Base-by-base conservation (phyloP, 805 yeast species). In the Pichia scutulata region DNA sequence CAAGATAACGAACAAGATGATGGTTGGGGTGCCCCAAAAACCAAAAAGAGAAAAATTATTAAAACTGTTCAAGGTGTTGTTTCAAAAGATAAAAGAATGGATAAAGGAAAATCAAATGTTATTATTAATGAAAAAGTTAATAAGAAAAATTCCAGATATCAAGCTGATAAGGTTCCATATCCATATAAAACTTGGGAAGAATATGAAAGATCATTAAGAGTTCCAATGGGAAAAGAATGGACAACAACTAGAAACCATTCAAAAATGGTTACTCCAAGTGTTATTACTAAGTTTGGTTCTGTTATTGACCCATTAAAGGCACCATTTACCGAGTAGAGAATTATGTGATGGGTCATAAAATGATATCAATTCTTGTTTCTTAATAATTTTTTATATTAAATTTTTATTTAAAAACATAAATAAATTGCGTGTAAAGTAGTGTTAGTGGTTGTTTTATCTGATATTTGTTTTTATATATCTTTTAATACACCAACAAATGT, bases 171-270 rank as follows among this genome's bases (percentile, higher is more conserved):
- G n/a, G 96, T 93, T 44, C 98, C 98, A 25, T 92, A 83, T 77
- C 97, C 97, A 52, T 93, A 77, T 66, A 97, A 93, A 70, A 84
- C 84, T 53, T 77, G 84, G 64, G 98, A 89, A 64, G 98, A 93
- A 69, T 93, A 93, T 67, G 99, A 93, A 68, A 80, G 96, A 63
- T 82, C 96, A 6, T 73, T 93, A 61, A 79, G 96, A 63, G 84
- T 89, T 89, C 97, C 98, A n/a, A 73, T 93, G 53, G 98, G 98
- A 24, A 95, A 87, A 67, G 96, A 93, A 69, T 93, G 98, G 98
- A 82, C 92, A 9, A 80, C 95, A 7, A 81, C 88, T 63, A 84
- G 81, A 49, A 81, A 96, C 4, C 93, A 86, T 71, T 96, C 89
- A 71, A 81, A 81, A 63, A 72, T 88, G 58, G 88, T 93, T 46